Conservation (phyloP, 192 early-diverging fungal genomes). For the Coemansia sp. region DNA sequence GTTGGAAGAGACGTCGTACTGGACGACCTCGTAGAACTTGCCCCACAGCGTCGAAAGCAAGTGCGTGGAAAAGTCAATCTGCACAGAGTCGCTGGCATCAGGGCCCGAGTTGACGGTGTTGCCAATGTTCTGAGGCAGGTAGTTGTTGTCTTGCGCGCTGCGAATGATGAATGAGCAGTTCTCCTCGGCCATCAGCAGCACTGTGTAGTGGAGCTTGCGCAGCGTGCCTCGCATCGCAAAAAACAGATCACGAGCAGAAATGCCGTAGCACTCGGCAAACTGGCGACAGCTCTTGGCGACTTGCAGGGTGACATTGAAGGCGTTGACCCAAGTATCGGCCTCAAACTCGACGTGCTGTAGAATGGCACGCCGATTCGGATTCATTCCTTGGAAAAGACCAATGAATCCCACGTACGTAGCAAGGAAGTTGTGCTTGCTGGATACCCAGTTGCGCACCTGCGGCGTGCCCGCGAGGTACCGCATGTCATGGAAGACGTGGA, state of each 20-base stretch:
- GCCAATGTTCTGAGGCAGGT: constrained; percentile 23
- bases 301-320: constrained; percentile 88
- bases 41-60: constrained; percentile 48
- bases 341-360: constrained; percentile 94
- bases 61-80: constrained; percentile 34
- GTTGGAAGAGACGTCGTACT: constrained; percentile 43
- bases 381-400: constrained; percentile 92
- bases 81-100: constrained; percentile 22
- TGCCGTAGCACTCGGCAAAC: constrained; percentile 74
- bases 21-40: constrained; percentile 45
- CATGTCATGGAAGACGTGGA: constrained; percentile 89
- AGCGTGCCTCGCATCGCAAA: constrained; percentile 65
- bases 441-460: constrained; percentile 66
- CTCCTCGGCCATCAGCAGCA: constrained; percentile 62
- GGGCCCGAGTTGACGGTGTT: constrained; percentile 28
- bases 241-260: constrained; percentile 58
- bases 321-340: constrained; percentile 88
- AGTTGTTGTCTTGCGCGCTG: constrained; percentile 36
- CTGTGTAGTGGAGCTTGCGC: constrained; percentile 61
- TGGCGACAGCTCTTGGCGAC: constrained; percentile 81
- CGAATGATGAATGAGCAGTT: constrained; percentile 55
- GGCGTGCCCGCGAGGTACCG: constrained; percentile 69
- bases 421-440: constrained; percentile 65
- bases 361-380: constrained; percentile 80
- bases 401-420: constrained; percentile 78